Evolutionary conservation across 176 grass and related monocot genomes (phyloP).

Genomic region (Rhipidocladum racemiflorum): DNA sequence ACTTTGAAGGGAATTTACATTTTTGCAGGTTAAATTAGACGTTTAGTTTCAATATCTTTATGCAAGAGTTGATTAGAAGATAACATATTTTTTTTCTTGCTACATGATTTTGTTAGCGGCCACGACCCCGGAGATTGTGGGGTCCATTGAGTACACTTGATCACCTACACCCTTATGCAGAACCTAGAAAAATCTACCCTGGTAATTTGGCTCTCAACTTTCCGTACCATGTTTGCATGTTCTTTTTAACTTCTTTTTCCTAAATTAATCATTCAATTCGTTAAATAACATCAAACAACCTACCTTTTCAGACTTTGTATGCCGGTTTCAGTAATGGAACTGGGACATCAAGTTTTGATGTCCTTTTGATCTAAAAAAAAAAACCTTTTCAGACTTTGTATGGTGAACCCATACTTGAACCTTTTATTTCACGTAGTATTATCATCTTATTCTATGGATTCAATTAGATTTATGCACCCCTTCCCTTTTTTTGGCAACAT

Average conservation of each 20-base stretch:
- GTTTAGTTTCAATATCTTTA: background rate
- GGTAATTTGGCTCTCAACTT: constrained; percentile 47
- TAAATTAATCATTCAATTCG: constrained; percentile 1
- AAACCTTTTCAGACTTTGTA: too few relatives aligned
- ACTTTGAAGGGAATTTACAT: background rate
- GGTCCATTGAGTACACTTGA: constrained; percentile 68
- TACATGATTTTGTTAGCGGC: constrained; percentile 53
- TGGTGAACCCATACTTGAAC: background rate
- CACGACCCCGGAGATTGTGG: constrained; percentile 68
- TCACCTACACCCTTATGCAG: constrained; percentile 61
- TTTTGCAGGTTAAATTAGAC: background rate
- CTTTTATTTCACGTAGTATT: constrained; percentile 16
- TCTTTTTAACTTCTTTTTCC: background rate
- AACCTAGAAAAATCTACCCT: constrained; percentile 57
- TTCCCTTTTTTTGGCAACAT: background rate
- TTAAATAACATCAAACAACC: background rate
- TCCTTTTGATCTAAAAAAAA: too few relatives aligned
- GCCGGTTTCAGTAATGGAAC: too few relatives aligned
- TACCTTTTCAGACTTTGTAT: background rate
- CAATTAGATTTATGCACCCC: background rate
- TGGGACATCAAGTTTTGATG: too few relatives aligned
- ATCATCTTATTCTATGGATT: background rate
- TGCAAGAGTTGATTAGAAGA: background rate
- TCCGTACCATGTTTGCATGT: background rate
- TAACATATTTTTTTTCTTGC: constrained; percentile 11